These are phyloP conservation scores for Pseudopyrenochaeta lycopersici DNA, from an alignment of 2,329 filamentous ascomycete species.

Conservation along the genomic window DNA sequence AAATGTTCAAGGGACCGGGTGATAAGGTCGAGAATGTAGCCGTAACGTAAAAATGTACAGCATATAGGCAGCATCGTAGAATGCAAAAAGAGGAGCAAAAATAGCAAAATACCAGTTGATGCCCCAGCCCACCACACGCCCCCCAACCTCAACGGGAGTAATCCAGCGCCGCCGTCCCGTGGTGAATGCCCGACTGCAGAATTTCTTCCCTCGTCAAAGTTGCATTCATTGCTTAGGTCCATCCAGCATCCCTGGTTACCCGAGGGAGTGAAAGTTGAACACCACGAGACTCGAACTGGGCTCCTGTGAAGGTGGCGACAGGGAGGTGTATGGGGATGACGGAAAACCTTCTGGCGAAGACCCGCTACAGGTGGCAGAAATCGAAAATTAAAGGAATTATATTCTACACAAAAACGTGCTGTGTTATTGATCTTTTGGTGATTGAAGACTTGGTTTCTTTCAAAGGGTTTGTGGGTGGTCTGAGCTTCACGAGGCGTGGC, in stretches of 20 bases:
- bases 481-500: too few species aligned
- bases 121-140: conserved; percentile 44
- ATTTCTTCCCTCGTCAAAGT: conserved; percentile 53
- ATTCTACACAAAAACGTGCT: background rate
- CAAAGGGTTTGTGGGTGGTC: too few species aligned
- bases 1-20: background rate
- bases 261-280: conserved; percentile 49
- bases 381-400: conserved; percentile 5
- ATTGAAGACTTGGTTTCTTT: too few species aligned
- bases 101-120: conserved; percentile 47
- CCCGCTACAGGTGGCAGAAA: conserved; percentile 45
- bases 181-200: conserved; percentile 53
- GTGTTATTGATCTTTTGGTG: too few species aligned
- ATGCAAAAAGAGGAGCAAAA: background rate
- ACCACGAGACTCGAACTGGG: conserved; percentile 55
- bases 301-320: conserved; percentile 45
- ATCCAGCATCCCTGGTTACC: conserved; percentile 54
- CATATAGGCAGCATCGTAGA: background rate
- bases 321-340: conserved; percentile 44
- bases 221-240: conserved; percentile 55
- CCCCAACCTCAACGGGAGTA: conserved; percentile 50
- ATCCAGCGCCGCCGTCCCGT: conserved; percentile 53
- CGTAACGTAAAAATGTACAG: too few species aligned
- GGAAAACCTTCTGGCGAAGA: conserved; percentile 46
- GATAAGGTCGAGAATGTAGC: too few species aligned